Percentiles rank a stretch among this genome's conserved stretches.
These are phyloP conservation scores for Erythrophleum fordii DNA, from an alignment of 306 rosid genomes.

Conservation along the genomic window DNA sequence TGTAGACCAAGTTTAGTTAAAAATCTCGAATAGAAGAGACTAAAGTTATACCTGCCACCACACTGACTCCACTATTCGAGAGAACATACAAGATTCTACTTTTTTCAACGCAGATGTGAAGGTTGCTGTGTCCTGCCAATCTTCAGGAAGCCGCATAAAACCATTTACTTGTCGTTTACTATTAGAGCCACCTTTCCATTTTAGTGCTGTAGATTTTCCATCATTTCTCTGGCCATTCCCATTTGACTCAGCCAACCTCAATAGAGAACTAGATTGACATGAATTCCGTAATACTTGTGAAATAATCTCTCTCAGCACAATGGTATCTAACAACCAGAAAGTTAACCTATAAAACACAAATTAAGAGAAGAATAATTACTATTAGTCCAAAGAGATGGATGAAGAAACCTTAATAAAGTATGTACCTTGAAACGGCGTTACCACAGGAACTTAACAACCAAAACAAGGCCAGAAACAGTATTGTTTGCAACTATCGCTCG, in stretches of 20 bases:
- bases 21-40: not conserved
- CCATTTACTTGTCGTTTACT: constrained; percentile 59
- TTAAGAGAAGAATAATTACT: constrained; percentile 33
- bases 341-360: constrained; percentile 66
- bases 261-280: constrained; percentile 50
- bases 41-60: constrained; percentile 92
- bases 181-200: constrained; percentile 59
- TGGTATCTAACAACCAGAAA: constrained; percentile 84
- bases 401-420: constrained; percentile 2
- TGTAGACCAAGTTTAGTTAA: too few relatives aligned
- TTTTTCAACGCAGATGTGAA: constrained; percentile 68
- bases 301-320: constrained; percentile 78
- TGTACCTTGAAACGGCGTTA: constrained; percentile 86
- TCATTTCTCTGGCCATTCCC: constrained; percentile 4
- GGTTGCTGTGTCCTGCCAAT: constrained; percentile 96
- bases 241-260: constrained; percentile 53
- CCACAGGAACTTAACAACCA: constrained; percentile 92
- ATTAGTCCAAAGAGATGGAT: constrained; percentile 9
- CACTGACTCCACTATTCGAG: too few relatives aligned
- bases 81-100: constrained; percentile 95
- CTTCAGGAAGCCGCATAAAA: constrained; percentile 55
- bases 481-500: constrained; percentile 76
- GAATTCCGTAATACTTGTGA: constrained; percentile 73
- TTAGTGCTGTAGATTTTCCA: constrained; percentile 49
- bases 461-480: constrained; percentile 80